Conservation (phyloP, 805 yeast genomes). For the Starmerella roubikii region DNA sequence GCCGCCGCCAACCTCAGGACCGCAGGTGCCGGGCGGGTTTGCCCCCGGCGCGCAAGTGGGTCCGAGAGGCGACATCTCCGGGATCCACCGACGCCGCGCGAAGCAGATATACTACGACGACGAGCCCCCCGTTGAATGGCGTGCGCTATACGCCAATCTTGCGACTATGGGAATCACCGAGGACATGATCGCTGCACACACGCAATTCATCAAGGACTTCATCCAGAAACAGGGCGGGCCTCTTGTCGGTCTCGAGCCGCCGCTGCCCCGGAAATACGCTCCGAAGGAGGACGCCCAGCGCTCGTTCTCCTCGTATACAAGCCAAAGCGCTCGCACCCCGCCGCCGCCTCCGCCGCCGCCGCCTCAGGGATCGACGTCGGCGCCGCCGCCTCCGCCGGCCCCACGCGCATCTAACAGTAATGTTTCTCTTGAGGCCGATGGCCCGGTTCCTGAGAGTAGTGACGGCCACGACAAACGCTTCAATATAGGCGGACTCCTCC, state of each 20-base stretch:
- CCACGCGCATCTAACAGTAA: background rate
- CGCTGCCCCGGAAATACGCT: constrained; percentile 48
- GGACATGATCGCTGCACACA: constrained; percentile 77
- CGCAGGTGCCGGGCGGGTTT: constrained; percentile 34
- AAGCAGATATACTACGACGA: constrained; percentile 52
- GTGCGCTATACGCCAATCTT: constrained; percentile 55
- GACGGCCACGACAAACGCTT: background rate
- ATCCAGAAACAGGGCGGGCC: constrained; percentile 65
- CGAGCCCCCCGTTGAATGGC: constrained; percentile 75
- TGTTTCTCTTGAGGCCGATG: constrained; percentile 6
- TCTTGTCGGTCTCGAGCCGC: constrained; percentile 72
- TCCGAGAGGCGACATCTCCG: constrained; percentile 47
- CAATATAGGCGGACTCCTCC: constrained; percentile 14
- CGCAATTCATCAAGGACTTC: constrained; percentile 69
- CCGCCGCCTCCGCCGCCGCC: constrained; percentile 26
- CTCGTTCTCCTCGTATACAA: background rate
- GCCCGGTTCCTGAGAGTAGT: constrained; percentile 3
- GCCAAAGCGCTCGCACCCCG: constrained; percentile 10
- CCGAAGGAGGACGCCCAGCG: constrained; percentile 14
- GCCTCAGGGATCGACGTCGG: constrained; percentile 6
- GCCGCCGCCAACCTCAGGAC: constrained; percentile 33
- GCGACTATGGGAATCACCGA: constrained; percentile 70
- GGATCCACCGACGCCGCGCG: constrained; percentile 23
- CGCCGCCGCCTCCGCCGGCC: constrained; percentile 8
- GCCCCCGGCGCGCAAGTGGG: constrained; percentile 30